phyloP scores from a whole-genome alignment of 805 yeast species.

The Suhomyces sp. region DNA sequence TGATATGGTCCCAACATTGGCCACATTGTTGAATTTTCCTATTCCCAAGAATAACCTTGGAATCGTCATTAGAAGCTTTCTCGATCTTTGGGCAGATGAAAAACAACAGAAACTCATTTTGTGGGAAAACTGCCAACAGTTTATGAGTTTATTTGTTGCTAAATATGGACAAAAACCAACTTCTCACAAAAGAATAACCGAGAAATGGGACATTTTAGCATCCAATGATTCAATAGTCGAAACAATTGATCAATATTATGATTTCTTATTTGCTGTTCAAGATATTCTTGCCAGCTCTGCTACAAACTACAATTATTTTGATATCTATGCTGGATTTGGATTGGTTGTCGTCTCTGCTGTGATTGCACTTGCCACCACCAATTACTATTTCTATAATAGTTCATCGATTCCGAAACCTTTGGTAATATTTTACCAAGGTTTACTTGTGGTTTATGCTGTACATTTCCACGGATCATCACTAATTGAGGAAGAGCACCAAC shows the following conservation, averaged over 20 bases:
- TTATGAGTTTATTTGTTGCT: slow-evolving; percentile 47
- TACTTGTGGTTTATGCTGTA: slow-evolving; percentile 50
- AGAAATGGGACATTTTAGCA: slow-evolving; percentile 14
- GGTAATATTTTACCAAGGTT: slow-evolving; percentile 17
- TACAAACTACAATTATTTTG: slow-evolving; percentile 65
- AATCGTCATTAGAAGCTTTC: slow-evolving; percentile 56
- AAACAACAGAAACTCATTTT: slow-evolving; percentile 37
- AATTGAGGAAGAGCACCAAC: slow-evolving; percentile 93
- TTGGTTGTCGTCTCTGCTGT: slow-evolving; percentile 31
- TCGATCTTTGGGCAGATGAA: slow-evolving; percentile 48
- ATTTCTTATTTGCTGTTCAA: slow-evolving; percentile 50
- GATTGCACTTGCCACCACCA: slow-evolving; percentile 13
- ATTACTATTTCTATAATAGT: slow-evolving; percentile 3
- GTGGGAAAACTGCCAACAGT: slow-evolving; percentile 58
- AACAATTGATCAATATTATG: slow-evolving; percentile 20
- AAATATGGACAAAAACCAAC: slow-evolving; percentile 23
- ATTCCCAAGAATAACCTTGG: slow-evolving; percentile 79
- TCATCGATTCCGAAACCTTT: slow-evolving; percentile 2
- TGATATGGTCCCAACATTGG: slow-evolving; percentile 70
- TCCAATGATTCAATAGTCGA: slow-evolving; percentile 6
- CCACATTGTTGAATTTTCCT: slow-evolving; percentile 60
- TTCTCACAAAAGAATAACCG: slow-evolving; percentile 5
- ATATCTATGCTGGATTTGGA: slow-evolving; percentile 36
- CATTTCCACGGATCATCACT: slow-evolving; percentile 79
- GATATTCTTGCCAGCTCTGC: slow-evolving; percentile 55